These are phyloP conservation scores for Alternaria gaisen DNA, from an alignment of 2,329 filamentous ascomycete species.

Conservation along the genomic window DNA sequence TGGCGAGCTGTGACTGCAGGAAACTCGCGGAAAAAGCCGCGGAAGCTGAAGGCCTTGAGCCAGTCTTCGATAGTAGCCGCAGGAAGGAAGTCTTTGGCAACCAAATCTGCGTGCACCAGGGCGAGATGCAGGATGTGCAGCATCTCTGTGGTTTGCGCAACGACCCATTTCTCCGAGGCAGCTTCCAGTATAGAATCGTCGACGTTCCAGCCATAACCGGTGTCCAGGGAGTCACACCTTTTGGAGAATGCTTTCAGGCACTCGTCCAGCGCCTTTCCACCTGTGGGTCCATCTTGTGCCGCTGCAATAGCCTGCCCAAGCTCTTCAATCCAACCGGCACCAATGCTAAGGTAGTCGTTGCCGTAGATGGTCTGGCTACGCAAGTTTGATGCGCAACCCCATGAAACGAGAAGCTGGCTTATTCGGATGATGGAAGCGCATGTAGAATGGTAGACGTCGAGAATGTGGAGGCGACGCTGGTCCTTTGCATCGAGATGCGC, in stretches of 20 bases:
- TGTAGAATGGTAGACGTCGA: constrained; percentile 76
- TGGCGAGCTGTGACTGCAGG: constrained; percentile 52
- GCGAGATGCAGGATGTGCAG: constrained; percentile 77
- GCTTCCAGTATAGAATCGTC: constrained; percentile 62
- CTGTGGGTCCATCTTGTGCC: constrained; percentile 43
- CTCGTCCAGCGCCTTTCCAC: constrained; percentile 36
- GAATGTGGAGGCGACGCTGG: constrained; percentile 71
- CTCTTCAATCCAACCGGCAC: constrained; percentile 45
- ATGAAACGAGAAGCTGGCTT: constrained; percentile 49
- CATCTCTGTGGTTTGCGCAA: constrained; percentile 72
- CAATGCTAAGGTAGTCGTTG: constrained; percentile 40
- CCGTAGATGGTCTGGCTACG: constrained; percentile 40
- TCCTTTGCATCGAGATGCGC: constrained; percentile 67
- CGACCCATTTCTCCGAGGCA: constrained; percentile 69
- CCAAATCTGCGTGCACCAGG: constrained; percentile 73
- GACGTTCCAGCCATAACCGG: constrained; percentile 58
- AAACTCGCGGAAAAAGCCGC: constrained; percentile 72
- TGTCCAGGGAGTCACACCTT: constrained; percentile 57
- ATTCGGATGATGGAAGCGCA: constrained; percentile 62
- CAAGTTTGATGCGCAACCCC: constrained; percentile 41
- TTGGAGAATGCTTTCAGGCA: constrained; percentile 60
- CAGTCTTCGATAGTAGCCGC: constrained; percentile 45
- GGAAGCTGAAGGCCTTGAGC: constrained; percentile 40
- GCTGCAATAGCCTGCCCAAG: constrained; percentile 41
- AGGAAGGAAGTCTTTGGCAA: constrained; percentile 40